Conservation (phyloP, 305 asterid genomes). For the Coffea humblotiana region DNA sequence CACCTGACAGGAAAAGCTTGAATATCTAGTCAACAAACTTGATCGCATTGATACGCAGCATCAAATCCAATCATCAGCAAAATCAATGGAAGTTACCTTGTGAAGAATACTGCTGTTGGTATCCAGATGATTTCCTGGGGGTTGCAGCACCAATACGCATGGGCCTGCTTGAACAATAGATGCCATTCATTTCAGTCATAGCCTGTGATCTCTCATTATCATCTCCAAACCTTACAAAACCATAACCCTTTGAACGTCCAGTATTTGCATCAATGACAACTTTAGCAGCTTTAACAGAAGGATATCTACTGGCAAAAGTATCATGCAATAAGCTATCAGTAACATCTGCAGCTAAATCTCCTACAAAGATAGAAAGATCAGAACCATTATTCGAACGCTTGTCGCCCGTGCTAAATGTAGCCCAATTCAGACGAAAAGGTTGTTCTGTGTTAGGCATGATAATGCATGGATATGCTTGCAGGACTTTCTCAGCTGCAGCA, state of each 20-base stretch:
- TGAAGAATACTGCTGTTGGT: slow-evolving; percentile 74
- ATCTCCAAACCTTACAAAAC: slow-evolving; percentile 95
- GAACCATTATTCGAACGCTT: slow-evolving; percentile 77
- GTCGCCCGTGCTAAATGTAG: slow-evolving; percentile 94
- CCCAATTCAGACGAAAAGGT: slow-evolving; percentile 92
- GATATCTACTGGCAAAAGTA: slow-evolving; percentile 67
- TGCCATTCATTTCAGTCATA: slow-evolving; percentile 91
- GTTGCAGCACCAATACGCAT: slow-evolving; percentile 97
- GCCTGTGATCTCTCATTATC: slow-evolving; percentile 84
- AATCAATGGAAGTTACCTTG: slow-evolving; percentile 45
- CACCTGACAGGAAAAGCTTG: not conserved
- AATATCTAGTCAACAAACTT: not conserved
- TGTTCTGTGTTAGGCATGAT: slow-evolving; percentile 84
- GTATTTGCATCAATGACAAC: slow-evolving; percentile 88
- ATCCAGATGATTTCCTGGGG: slow-evolving; percentile 82
- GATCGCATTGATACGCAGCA: not conserved
- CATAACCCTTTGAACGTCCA: slow-evolving; percentile 93
- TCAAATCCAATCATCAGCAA: not conserved
- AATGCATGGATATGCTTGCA: slow-evolving; percentile 56
- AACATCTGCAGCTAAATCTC: slow-evolving; percentile 96
- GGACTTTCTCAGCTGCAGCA: slow-evolving; percentile 77
- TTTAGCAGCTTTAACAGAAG: slow-evolving; percentile 92
- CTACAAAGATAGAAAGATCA: slow-evolving; percentile 90
- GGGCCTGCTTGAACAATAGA: slow-evolving; percentile 84
- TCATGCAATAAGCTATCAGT: slow-evolving; percentile 80